phyloP scores from a whole-genome alignment of 148 eudicot genomes.

The Rhododendron mucronatum region DNA sequence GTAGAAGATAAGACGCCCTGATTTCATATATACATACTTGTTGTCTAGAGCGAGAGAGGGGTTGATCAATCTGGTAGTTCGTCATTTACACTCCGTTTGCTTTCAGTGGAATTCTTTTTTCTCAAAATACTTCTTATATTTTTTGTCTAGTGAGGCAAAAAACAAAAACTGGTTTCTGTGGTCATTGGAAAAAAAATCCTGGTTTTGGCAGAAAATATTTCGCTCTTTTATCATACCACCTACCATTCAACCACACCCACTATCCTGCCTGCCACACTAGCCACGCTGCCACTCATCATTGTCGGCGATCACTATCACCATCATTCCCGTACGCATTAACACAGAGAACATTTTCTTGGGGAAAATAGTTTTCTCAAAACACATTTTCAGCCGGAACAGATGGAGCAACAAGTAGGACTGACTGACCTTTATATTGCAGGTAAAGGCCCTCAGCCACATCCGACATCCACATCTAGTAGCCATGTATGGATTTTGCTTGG shows the following conservation, averaged over 20 bases:
- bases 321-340: background rate
- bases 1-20: constrained; percentile 21
- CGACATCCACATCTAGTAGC: constrained; percentile 55
- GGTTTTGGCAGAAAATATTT: background rate
- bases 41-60: background rate
- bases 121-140: background rate
- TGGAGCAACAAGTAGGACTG: background rate
- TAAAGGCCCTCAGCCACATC: constrained; percentile 40
- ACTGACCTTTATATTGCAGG: constrained; percentile 34
- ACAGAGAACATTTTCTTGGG: background rate
- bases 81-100: background rate
- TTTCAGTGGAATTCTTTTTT: background rate
- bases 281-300: background rate
- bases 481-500: constrained; percentile 57
- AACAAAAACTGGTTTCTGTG: background rate
- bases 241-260: background rate
- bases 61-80: background rate
- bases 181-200: background rate
- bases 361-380: background rate
- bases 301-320: background rate
- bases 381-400: background rate
- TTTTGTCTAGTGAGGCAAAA: background rate
- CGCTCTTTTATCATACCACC: background rate
- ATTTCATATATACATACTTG: background rate
- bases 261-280: background rate